Evolutionary conservation across 768 basidiomycete species (phyloP).

Genomic region (Rubroboletus satanas): DNA sequence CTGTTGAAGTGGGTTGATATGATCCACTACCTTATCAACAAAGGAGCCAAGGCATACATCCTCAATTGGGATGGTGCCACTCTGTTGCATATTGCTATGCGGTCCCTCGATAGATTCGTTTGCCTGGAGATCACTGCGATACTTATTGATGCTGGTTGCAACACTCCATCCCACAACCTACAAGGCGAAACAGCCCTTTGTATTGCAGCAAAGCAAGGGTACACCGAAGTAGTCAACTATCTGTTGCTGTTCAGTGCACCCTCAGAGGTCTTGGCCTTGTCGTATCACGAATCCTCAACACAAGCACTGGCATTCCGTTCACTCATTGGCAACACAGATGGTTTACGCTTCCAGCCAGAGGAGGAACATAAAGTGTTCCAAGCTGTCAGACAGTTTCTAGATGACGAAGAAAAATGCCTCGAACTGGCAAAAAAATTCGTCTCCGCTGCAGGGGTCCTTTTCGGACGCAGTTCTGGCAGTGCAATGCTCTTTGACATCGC

Average conservation of each 20-base stretch:
- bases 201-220: background rate
- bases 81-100: no score
- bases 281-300: background rate
- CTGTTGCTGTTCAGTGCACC: background rate
- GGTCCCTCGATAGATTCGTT: no score
- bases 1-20: no score
- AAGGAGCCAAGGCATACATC: no score
- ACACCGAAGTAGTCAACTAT: background rate
- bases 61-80: no score
- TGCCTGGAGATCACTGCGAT: no score
- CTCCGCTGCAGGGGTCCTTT: background rate
- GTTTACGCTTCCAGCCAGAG: background rate
- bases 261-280: background rate
- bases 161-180: no score
- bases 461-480: background rate
- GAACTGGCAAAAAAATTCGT: background rate
- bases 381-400: background rate
- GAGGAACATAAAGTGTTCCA: background rate
- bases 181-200: no score
- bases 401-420: background rate
- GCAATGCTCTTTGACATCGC: background rate
- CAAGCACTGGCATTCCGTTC: background rate
- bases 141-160: no score
- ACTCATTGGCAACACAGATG: background rate
- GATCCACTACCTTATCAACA: no score